Evolutionary conservation across 2,329 filamentous ascomycete species (phyloP), one percentile per base, ranked within the genome.

Genomic region (Parastagonospora nodorum): DNA sequence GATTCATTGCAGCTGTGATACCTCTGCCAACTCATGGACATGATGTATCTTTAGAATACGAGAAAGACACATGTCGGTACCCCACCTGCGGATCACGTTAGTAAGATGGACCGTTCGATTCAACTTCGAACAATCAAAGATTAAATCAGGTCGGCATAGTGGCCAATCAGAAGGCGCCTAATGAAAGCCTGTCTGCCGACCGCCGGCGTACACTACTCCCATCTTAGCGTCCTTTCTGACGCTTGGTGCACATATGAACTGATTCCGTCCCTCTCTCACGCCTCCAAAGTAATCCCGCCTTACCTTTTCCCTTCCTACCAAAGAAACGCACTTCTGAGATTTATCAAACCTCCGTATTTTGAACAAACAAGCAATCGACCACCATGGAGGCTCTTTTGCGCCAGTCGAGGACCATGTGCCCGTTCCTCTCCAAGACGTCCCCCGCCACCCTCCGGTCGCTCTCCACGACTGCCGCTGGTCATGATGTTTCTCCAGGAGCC

Each of bases 351-450:
- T 11, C 6, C 11, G 28, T 11, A 15, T 31, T 29, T 32, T 24
- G 28, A 11, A 11, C 9, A 29, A 24, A 32, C 32, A 19, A 49
- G 50, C 49, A 51, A 61, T 61, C 66, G 53, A 53, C 56, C 60
- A 69, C 49, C 57, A 99, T 99, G 94, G 94, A 99, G 82, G 84
- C 90, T 68, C 87, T 97, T 67, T 86, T 97, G 69, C 91, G 91
- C 76, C 92, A 97, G 78, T 97, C 92, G 74, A 92, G 92, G 83
- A 86, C 89, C 73, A 89, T 99, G 87, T 99, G 94, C 79, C 94
- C 94, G 48, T 99, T 99, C 79, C 82, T 99, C 76, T 93, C 92
- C 82, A 90, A 92, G 78, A 93, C 94, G 31, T 93, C 92, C 32
- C 91, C 93, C 63, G 88, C 92, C 64, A 92, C 92, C 49, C 86